Evolutionary conservation across 192 early-diverging fungal genomes (phyloP).

Genomic region (Linnemannia schmuckeri): DNA sequence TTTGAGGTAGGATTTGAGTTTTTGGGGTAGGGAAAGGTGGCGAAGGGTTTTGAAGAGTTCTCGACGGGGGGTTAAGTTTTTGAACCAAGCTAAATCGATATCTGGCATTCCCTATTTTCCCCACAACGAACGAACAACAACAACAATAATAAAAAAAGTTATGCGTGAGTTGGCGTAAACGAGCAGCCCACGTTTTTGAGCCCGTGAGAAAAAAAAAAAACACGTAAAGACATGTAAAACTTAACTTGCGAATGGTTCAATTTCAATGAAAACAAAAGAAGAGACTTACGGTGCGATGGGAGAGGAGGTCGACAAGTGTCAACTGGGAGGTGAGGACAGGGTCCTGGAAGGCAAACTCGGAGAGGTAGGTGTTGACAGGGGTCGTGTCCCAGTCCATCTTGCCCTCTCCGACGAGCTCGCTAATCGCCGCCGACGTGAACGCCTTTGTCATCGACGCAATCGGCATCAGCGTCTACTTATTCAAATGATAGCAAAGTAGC

Average conservation of each 20-base stretch:
- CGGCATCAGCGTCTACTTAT: conserved; percentile 12
- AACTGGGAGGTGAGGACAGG: conserved; percentile 15
- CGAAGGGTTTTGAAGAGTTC: conserved; percentile 28
- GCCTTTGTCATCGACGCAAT: conserved; percentile 15
- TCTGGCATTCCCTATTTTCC: conserved; percentile 18
- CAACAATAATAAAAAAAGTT: background rate
- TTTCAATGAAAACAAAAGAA: background rate
- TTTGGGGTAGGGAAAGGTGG: background rate
- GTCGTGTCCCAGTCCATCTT: conserved; percentile 15
- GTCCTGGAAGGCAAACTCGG: conserved; percentile 6
- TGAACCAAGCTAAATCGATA: conserved; percentile 12
- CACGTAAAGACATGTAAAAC: background rate
- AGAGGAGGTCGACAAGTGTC: conserved; percentile 7
- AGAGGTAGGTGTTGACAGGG: background rate
- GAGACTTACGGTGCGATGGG: conserved; percentile 10
- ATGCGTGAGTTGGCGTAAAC: no score
- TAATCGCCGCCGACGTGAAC: conserved; percentile 9
- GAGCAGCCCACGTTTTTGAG: background rate
- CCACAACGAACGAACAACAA: background rate
- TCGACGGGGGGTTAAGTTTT: background rate
- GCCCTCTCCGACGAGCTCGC: conserved; percentile 13
- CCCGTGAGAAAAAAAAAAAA: background rate
- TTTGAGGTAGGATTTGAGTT: background rate
- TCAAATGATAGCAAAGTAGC: background rate
- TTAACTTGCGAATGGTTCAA: no score